Base-by-base conservation (phyloP, 2,329 filamentous ascomycete species). In the Penicillium sp. region DNA sequence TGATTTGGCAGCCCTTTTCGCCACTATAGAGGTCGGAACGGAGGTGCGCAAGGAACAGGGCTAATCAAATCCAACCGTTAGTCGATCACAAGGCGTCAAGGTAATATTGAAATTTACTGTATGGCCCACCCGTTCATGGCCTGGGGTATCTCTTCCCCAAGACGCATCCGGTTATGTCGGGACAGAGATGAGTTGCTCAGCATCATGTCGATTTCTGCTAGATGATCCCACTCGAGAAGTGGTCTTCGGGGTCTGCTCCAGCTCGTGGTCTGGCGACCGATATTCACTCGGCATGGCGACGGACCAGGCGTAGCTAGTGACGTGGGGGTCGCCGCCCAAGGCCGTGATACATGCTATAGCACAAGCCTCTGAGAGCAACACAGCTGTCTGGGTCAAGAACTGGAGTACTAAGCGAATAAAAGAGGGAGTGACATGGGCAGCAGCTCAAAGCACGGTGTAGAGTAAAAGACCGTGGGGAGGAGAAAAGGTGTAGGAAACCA, bases 1-100 rank as follows among this genome's bases (percentile, higher is more conserved):
- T 49, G 41, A 46, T 53, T 54, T 51, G 45, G 38, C 39, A 35
- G 40, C n/a, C 41, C 39, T 54, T 52, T 46, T 42, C 25, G 52
- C 50, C 52, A 52, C 50, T 51, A 48, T 48, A 46, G 33, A 45
- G 39, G 41, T 14, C 30, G 40, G 17, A 39, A 16, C 30, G 40
- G 17, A 39, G 38, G 40, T 39, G 50, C 33, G 43, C 39, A 43
- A 40, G 36, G 39, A 53, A 48, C 33, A 45, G 37, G 43, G 35
- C 48, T 51, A 51, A 43, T 42, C 29, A 42, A 45, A 46, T 38
- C 47, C 33, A 41, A 43, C 36, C 19, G 42, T 53, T 42, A 43
- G 41, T 45, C 30, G 33, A 48, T 51, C 45, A 40, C 35, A 31
- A 15, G 28, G 28, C 34, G 31, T 25, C 13, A 13, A 35, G 40